phyloP scores from a whole-genome alignment of 106 monocot genomes.

The Phalaenopsis equestris region DNA sequence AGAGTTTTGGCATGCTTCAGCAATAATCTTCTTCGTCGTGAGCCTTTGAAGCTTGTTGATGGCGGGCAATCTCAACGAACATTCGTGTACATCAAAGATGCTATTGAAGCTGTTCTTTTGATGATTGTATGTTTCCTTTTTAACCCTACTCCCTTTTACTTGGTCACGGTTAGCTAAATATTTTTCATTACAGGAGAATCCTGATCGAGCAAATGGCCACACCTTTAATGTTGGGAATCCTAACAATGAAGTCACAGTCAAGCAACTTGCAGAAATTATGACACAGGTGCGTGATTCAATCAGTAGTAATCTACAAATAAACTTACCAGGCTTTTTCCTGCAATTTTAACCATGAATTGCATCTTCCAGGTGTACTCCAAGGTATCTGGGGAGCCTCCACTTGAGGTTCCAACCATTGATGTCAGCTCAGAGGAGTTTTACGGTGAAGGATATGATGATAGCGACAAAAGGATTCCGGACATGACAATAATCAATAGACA shows the following conservation, averaged over 20 bases:
- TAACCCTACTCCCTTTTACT: not conserved
- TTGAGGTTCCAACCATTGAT: conserved; percentile 44
- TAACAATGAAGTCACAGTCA: conserved; percentile 66
- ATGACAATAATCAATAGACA: conserved; percentile 68
- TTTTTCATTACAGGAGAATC: conserved; percentile 45
- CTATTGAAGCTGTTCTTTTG: conserved; percentile 65
- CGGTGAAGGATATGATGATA: conserved; percentile 71
- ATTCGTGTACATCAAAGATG: conserved; percentile 78
- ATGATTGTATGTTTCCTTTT: conserved; percentile 39
- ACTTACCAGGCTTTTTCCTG: too few relatives aligned
- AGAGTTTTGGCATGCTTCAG: conserved; percentile 75
- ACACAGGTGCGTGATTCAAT: conserved; percentile 24
- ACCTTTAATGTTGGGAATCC: conserved; percentile 79
- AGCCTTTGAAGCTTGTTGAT: conserved; percentile 67
- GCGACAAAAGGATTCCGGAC: conserved; percentile 66
- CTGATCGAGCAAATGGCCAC: conserved; percentile 50
- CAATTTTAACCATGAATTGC: not conserved
- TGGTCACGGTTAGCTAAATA: not conserved
- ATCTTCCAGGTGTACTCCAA: conserved; percentile 54
- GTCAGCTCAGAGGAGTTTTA: conserved; percentile 72
- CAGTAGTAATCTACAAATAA: not conserved
- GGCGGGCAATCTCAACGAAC: conserved; percentile 71
- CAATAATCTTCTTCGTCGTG: conserved; percentile 52
- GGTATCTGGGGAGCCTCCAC: conserved; percentile 43
- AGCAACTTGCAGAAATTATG: conserved; percentile 66